Evolutionary conservation across 257 asterid genomes (phyloP), one percentile per base, ranked within the genome.

Genomic region (Ajuga chamaepitys): DNA sequence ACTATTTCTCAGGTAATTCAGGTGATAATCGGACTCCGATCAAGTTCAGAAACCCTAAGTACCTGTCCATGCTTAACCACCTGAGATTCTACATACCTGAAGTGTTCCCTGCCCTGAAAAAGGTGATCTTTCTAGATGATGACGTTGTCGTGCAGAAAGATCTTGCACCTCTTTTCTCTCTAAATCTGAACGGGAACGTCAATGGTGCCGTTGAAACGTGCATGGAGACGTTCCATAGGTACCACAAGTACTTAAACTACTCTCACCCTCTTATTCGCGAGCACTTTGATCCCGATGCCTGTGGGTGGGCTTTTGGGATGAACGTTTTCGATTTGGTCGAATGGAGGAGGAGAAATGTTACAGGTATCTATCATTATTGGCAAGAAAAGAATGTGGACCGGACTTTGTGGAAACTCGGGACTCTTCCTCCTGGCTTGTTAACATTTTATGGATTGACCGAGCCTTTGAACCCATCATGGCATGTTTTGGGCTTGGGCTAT

Each of bases 221-320:
- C 77, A 80, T 76, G 86, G 85, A 82, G 60, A 82, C 88, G 22
- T 85, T 85, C 56, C 92, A 85, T 34, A 74, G 92, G 52, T 85
- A 80, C 66, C 88, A 85, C 72, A 85, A 82, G 78, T 85, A 82
- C 72, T 58, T 85, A 60, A 85, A 85, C 70, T 85, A 80, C 75
- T 85, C 92, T 18, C 88, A 82, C 75, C 92, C 88, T 10, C 77
- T 85, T n/a, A 85, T 85, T 2, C 86, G 83, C 4, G 82, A 78
- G 67, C 88, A 85, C 67, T 85, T 85, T 4, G 92, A 85, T 40
- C 92, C 88, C 0, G 88, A 85, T 37, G 88, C 91, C 2, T 85
- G 88, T 34, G 91, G 91, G 10, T 83, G 89, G 89, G 89, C 89
- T 1, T 83, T 82, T 5, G 92, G 86, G 60, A 85, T 85, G 92